phyloP scores from a whole-genome alignment of 495 filamentous ascomycete genomes.

The Rusavskia elegans region DNA sequence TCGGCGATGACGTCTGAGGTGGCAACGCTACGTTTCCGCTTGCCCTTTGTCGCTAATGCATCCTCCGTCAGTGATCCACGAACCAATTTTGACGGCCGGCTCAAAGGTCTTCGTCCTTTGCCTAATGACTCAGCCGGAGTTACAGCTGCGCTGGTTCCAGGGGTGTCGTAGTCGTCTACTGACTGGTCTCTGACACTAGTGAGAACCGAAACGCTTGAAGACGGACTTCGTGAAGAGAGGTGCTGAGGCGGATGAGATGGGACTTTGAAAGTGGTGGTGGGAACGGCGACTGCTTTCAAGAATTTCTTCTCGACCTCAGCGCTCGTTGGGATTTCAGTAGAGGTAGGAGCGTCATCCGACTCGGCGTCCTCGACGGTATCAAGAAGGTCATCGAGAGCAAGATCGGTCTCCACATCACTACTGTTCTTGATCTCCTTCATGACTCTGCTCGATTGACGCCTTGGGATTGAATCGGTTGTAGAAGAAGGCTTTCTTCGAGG shows the following conservation, averaged over 20 bases:
- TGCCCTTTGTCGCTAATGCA: constrained; percentile 3
- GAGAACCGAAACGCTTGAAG: constrained; percentile 19
- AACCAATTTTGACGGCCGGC: constrained; percentile 23
- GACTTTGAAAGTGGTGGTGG: constrained; percentile 16
- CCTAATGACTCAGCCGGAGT: constrained; percentile 34
- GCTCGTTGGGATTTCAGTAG: neutral
- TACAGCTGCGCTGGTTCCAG: constrained; percentile 53
- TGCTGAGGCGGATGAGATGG: constrained; percentile 10
- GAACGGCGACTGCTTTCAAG: constrained; percentile 26
- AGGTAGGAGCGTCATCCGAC: neutral
- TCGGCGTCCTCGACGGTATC: neutral
- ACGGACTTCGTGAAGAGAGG: constrained; percentile 11
- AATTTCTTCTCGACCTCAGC: constrained; percentile 1
- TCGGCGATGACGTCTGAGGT: constrained; percentile 20
- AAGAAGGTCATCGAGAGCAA: neutral
- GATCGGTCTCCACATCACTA: neutral
- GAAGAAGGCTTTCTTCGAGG: neutral
- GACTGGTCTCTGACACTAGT: constrained; percentile 27
- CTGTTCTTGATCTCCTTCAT: neutral
- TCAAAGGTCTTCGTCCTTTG: constrained; percentile 10
- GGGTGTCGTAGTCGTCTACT: constrained; percentile 49
- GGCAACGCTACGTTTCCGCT: constrained; percentile 21
- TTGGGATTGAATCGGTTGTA: neutral
- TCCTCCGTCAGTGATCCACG: constrained; percentile 19
- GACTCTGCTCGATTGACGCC: neutral